Percentiles rank a stretch among this genome's conserved stretches.
Conservation (phyloP, 768 basidiomycete species). For the Porpolomopsis calyptriformis region DNA sequence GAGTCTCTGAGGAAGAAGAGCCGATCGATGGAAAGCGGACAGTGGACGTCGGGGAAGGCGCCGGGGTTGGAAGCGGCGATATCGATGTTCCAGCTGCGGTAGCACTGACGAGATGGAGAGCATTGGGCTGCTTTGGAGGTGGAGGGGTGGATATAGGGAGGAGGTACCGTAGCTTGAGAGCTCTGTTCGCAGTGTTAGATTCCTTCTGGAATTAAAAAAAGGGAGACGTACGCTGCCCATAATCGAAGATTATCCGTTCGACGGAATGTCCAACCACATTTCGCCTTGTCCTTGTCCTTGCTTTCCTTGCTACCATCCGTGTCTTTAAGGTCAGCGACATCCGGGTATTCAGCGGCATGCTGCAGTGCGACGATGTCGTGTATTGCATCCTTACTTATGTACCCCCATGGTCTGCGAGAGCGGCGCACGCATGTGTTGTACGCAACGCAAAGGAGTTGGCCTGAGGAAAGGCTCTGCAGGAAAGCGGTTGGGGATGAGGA, state of each 20-base stretch:
- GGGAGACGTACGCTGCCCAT: slow-evolving; percentile 65
- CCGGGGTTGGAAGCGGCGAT: slow-evolving; percentile 17
- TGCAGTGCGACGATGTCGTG: slow-evolving; percentile 72
- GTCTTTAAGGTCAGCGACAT: not conserved
- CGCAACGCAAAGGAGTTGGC: slow-evolving; percentile 68
- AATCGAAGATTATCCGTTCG: slow-evolving; percentile 76
- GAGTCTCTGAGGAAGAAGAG: slow-evolving; percentile 32
- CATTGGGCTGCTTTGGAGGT: slow-evolving; percentile 19
- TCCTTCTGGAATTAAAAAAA: not conserved
- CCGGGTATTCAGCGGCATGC: slow-evolving; percentile 18
- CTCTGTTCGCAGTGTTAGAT: slow-evolving; percentile 31
- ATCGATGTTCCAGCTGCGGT: slow-evolving; percentile 11
- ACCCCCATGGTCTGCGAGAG: slow-evolving; percentile 82
- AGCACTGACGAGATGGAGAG: too few relatives aligned
- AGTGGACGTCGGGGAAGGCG: slow-evolving; percentile 16
- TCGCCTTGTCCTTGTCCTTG: slow-evolving; percentile 27
- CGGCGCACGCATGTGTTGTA: slow-evolving; percentile 76
- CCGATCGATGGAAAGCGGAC: slow-evolving; percentile 24
- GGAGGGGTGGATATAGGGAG: slow-evolving; percentile 53
- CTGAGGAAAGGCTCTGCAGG: slow-evolving; percentile 53
- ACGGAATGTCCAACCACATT: slow-evolving; percentile 74
- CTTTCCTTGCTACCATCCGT: slow-evolving; percentile 16
- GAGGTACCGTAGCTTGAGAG: slow-evolving; percentile 73
- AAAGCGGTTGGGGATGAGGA: slow-evolving; percentile 20
- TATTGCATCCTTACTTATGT: slow-evolving; percentile 63